Conservation (phyloP, 768 basidiomycete species). For the Saitozyma sp. region DNA sequence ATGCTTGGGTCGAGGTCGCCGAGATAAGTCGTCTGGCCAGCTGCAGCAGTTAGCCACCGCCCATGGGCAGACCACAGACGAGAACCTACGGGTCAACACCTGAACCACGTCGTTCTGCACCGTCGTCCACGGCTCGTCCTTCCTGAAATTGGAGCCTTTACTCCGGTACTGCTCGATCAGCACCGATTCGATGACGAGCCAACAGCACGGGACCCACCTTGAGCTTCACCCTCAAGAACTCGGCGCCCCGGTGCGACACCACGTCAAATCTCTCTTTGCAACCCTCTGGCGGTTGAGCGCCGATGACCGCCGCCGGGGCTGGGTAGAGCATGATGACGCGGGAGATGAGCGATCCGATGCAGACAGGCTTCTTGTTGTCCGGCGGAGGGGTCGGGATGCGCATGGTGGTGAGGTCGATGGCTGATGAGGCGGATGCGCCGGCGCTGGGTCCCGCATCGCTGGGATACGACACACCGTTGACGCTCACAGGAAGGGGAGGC, state of each 20-base stretch:
- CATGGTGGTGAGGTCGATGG: slow-evolving; percentile 21
- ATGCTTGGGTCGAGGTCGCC: slow-evolving; percentile 45
- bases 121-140: slow-evolving; percentile 13
- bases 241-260: slow-evolving; percentile 29
- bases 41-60: slow-evolving; percentile 10
- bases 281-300: slow-evolving; percentile 18
- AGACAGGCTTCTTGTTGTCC: slow-evolving; percentile 30
- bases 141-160: slow-evolving; percentile 20
- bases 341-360: slow-evolving; percentile 38
- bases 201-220: slow-evolving; percentile 31
- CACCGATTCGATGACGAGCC: neutral
- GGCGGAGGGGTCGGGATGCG: slow-evolving; percentile 25
- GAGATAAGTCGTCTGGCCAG: slow-evolving; percentile 33
- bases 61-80: neutral
- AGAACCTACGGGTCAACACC: slow-evolving; percentile 36
- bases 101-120: slow-evolving; percentile 27
- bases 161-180: slow-evolving; percentile 25
- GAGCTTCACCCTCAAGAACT: slow-evolving; percentile 44
- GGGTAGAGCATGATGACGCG: slow-evolving; percentile 43
- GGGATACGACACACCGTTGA: no score
- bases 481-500: no score
- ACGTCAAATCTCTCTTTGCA: slow-evolving; percentile 26
- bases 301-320: slow-evolving; percentile 27
- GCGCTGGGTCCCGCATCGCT: neutral
- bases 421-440: slow-evolving; percentile 9